Evolutionary conservation across 495 filamentous ascomycete species (phyloP).

Genomic region (Aspergillus homomorphus): DNA sequence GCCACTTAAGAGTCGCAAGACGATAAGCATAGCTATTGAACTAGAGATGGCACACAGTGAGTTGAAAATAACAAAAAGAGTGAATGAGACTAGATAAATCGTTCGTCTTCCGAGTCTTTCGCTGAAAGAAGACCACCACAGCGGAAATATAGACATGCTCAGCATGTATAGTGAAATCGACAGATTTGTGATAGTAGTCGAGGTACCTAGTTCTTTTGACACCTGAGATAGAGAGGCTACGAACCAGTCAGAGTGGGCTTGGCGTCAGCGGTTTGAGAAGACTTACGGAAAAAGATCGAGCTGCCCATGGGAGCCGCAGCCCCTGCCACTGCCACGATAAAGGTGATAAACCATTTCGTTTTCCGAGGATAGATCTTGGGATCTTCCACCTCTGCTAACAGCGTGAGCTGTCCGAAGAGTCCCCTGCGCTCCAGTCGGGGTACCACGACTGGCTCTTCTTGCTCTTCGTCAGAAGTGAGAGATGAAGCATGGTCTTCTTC

Average conservation of each 20-base stretch:
- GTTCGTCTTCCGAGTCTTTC: conserved; percentile 78
- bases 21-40: conserved; percentile 80
- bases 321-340: conserved; percentile 72
- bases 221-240: conserved; percentile 72
- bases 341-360: conserved; percentile 84
- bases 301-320: conserved; percentile 81
- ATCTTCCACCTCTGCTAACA: conserved; percentile 80
- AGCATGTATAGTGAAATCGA: conserved; percentile 89
- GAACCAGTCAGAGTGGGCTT: background rate
- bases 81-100: conserved; percentile 82
- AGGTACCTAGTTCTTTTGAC: conserved; percentile 58
- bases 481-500: conserved; percentile 15
- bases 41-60: conserved; percentile 67
- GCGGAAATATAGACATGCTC: conserved; percentile 82
- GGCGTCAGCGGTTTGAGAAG: background rate
- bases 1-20: conserved; percentile 78
- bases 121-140: conserved; percentile 94
- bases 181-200: conserved; percentile 73
- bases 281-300: conserved; percentile 77
- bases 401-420: conserved; percentile 64
- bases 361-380: conserved; percentile 67
- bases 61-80: conserved; percentile 75
- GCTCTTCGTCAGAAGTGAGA: conserved; percentile 10
- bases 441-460: conserved; percentile 42
- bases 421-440: conserved; percentile 69